Conservation (phyloP, 176 grass and related monocot genomes). For the Miscanthus lutarioriparius region DNA sequence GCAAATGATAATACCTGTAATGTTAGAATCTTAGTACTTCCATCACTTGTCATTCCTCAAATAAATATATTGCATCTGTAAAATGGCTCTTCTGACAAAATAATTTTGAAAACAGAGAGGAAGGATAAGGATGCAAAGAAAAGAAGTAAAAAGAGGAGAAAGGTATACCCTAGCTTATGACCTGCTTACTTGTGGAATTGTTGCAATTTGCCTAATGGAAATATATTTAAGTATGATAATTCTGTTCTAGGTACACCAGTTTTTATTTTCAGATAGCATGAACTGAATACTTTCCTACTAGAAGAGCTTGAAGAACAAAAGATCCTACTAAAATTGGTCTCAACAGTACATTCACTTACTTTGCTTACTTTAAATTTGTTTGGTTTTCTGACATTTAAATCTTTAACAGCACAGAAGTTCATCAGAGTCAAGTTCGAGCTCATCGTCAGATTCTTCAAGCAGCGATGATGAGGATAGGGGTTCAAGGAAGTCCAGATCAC, state of each 20-base stretch:
- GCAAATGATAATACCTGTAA: conserved; percentile 7
- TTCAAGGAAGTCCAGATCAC: conserved; percentile 75
- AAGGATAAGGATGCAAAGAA: conserved; percentile 90
- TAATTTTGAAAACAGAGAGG: conserved; percentile 64
- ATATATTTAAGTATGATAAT: background rate
- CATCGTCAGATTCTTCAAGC: conserved; percentile 76
- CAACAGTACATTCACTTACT: background rate
- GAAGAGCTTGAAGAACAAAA: background rate
- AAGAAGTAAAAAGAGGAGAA: conserved; percentile 82
- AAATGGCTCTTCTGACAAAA: conserved; percentile 38
- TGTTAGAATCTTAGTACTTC: background rate
- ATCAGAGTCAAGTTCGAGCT: conserved; percentile 67
- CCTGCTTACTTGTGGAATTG: background rate
- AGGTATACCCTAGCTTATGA: conserved; percentile 47
- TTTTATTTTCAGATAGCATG: conserved; percentile 20
- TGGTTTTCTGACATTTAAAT: conserved; percentile 23
- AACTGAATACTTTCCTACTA: background rate
- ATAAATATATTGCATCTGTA: conserved; percentile 30
- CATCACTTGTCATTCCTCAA: background rate
- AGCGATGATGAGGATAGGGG: conserved; percentile 69
- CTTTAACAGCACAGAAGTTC: conserved; percentile 78
- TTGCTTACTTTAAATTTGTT: background rate
- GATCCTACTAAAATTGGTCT: background rate
- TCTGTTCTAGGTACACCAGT: background rate
- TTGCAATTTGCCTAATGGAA: background rate